A percentile compares a stretch with the other conserved stretches of the same genome.
Conservation (phyloP, 768 basidiomycete species). For the Candolleomyces aberdarensis region DNA sequence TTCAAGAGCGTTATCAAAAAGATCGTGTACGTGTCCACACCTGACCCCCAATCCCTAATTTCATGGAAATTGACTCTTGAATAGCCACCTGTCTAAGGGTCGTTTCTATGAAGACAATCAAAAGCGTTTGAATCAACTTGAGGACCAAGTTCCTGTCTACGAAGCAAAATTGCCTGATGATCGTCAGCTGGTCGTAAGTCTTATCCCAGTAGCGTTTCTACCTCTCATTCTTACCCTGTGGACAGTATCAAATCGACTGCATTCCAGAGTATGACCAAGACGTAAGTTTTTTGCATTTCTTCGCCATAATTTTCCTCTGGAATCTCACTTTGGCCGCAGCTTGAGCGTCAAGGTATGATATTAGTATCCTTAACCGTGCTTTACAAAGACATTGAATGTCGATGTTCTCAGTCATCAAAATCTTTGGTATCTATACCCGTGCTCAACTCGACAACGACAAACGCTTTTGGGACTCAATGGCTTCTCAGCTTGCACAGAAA, state of each 20-base stretch:
- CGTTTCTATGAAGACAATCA: constrained; percentile 66
- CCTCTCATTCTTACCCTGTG: background rate
- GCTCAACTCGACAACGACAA: constrained; percentile 23
- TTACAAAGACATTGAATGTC: background rate
- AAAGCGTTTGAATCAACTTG: constrained; percentile 43
- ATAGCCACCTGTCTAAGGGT: constrained; percentile 62
- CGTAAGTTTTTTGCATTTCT: constrained; percentile 10
- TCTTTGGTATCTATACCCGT: constrained; percentile 33
- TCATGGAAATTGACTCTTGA: background rate
- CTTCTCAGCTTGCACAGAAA: constrained; percentile 27
- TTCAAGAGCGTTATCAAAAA: constrained; percentile 58
- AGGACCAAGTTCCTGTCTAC: constrained; percentile 49
- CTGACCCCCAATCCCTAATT: constrained; percentile 18
- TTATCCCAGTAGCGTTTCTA: background rate
- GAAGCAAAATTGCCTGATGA: constrained; percentile 59
- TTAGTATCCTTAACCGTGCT: constrained; percentile 8
- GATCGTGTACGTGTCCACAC: constrained; percentile 44
- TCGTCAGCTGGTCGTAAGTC: constrained; percentile 42
- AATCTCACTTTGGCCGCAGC: constrained; percentile 11
- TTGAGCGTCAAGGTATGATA: constrained; percentile 26
- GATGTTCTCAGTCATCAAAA: constrained; percentile 21
- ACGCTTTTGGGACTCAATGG: constrained; percentile 32
- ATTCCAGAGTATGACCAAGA: constrained; percentile 27
- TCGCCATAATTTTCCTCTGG: background rate
- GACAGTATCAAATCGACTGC: constrained; percentile 46